Base-by-base conservation (phyloP, 805 yeast species). In the Lipomyces yamanashiensis region DNA sequence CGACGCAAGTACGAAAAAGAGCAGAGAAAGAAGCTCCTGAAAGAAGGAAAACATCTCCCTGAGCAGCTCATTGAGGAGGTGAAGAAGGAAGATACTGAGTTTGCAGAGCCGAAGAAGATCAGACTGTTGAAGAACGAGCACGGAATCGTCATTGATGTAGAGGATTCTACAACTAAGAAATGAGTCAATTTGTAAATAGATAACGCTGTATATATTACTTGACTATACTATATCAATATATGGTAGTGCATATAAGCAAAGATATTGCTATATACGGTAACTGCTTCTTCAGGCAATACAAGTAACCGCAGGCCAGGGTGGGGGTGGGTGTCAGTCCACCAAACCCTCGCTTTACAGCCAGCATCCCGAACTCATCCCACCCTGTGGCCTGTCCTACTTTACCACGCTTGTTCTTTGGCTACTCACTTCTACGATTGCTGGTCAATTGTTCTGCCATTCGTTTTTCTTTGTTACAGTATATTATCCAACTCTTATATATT, bases 361-460 rank as follows among this genome's bases (percentile, higher is more conserved):
- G 39, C 47, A 53, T 53, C 56, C 56, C 56, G 56, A 53, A 13
- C 21, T 53, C 44, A 53, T 53, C 56, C 56, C 56, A 53, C 56
- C 7, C 28, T 10, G 15, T 10, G 15, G 23, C 12, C 23, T 19
- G 19, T 19, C 49, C 28, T 28, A 5, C 23, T 19, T 19, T 7
- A 15, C 41, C 12, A 9, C 41, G 28, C 10, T 34, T 49, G 12
- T 23, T 23, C 19, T 53, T 21, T 40, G 13, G n/a, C 37, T 53
- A 13, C 39, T 21, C 44, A 17, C 12, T 39, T 13, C 15, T 39
- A 34, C 61, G 50, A 58, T 58, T 58, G 61, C 61, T 50, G 61
- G 61, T 43, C 61, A 58, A 58, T 58, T 58, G 61, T 33, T 39
- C 12, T 33, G 23, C 15, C 39, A 39, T 17, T n/a, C n/a, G 2